Conservation (phyloP, 2,329 filamentous ascomycete genomes). For the Thelonectria blattea region DNA sequence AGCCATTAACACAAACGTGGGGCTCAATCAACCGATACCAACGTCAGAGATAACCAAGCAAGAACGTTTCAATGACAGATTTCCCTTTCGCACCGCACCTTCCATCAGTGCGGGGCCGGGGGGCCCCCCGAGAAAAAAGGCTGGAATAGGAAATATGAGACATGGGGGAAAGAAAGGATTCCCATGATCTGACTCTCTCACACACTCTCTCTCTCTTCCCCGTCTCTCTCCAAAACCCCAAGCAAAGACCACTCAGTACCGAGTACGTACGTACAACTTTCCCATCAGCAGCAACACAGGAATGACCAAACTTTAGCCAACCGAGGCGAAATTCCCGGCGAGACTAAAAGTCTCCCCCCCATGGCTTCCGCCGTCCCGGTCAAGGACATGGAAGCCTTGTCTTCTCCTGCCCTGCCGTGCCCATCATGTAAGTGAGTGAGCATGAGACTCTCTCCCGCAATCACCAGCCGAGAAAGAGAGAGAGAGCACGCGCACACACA, state of each 20-base stretch:
- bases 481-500: not conserved
- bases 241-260: no score
- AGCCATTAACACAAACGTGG: no score
- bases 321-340: not conserved
- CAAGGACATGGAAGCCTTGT: not conserved
- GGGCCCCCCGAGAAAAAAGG: not conserved
- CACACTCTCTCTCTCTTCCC: no score
- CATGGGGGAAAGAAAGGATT: not conserved
- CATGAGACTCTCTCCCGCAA: no score
- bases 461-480: not conserved
- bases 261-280: no score
- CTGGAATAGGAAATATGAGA: not conserved
- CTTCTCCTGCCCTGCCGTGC: not conserved
- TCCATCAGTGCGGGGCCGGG: not conserved
- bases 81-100: not conserved
- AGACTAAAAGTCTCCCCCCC: not conserved
- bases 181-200: conserved; percentile 12
- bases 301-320: not conserved
- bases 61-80: not conserved
- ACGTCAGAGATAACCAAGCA: not conserved
- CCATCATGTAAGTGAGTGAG: no score
- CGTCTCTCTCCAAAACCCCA: no score
- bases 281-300: no score
- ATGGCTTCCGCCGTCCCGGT: not conserved
- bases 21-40: not conserved